Conservation (phyloP, 305 asterid species). For the Caryopteris hybrid region DNA sequence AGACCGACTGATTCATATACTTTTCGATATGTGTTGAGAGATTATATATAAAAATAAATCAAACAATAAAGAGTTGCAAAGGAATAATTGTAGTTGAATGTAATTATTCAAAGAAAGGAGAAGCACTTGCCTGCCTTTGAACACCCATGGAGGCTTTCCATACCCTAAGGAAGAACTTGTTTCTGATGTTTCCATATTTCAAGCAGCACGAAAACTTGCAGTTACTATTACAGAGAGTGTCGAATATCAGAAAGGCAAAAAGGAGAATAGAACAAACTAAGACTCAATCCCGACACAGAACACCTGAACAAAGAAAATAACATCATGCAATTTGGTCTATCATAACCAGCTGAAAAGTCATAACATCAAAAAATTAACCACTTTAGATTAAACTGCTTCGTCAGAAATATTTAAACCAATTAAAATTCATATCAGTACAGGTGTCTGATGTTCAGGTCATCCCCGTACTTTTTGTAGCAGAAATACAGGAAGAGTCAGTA, state of each 20-base stretch:
- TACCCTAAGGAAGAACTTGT: conserved; percentile 38
- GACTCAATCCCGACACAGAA: not conserved
- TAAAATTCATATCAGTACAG: not conserved
- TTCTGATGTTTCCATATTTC: conserved; percentile 45
- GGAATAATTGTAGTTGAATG: not conserved
- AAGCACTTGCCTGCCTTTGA: conserved; percentile 84
- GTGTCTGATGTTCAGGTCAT: not conserved
- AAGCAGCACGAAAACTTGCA: conserved; percentile 6
- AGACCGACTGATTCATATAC: not conserved
- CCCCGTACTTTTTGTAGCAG: not conserved
- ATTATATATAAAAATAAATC: not conserved
- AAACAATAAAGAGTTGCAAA: not conserved
- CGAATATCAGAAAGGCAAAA: conserved; percentile 10
- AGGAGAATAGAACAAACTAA: conserved; percentile 5
- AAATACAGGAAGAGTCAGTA: not conserved
- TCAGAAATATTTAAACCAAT: not conserved
- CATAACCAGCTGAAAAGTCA: conserved; percentile 1
- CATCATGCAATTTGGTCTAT: not conserved
- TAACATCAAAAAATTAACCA: not conserved
- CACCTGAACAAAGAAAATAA: not conserved
- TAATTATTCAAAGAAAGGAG: not conserved
- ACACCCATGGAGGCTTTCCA: conserved; percentile 90
- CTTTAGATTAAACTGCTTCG: conserved; percentile 4
- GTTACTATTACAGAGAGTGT: conserved; percentile 2
- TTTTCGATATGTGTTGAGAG: not conserved